Evolutionary conservation across 2,329 filamentous ascomycete species (phyloP).

Genomic region (Alternaria panax): DNA sequence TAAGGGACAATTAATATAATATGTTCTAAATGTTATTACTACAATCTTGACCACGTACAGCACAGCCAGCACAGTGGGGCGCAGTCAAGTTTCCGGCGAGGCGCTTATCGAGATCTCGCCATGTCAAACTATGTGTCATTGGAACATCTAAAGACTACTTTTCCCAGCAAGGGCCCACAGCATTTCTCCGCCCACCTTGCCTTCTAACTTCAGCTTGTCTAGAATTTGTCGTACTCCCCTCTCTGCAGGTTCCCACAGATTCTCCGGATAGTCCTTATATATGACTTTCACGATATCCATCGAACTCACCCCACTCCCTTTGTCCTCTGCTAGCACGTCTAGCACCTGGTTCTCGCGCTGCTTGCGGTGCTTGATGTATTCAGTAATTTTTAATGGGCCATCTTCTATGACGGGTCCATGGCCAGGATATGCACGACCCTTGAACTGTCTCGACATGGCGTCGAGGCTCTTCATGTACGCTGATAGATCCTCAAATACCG

Average conservation of each 20-base stretch:
- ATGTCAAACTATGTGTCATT: slow-evolving; percentile 1
- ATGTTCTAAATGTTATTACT: accelerated
- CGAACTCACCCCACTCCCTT: slow-evolving; percentile 64
- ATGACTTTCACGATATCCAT: slow-evolving; percentile 89
- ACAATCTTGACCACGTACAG: too few species aligned
- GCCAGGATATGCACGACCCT: slow-evolving; percentile 80
- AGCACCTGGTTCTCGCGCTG: slow-evolving; percentile 69
- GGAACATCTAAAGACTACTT: slow-evolving; percentile 36
- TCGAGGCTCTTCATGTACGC: slow-evolving; percentile 73
- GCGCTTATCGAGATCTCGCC: neutral
- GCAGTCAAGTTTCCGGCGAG: neutral
- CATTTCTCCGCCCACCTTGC: slow-evolving; percentile 61
- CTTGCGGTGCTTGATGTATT: slow-evolving; percentile 84
- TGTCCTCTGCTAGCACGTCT: slow-evolving; percentile 45
- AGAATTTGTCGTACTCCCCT: slow-evolving; percentile 80
- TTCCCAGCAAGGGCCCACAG: slow-evolving; percentile 48
- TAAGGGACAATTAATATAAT: neutral
- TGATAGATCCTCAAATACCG: slow-evolving; percentile 80
- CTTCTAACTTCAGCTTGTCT: slow-evolving; percentile 77
- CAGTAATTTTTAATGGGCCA: slow-evolving; percentile 72
- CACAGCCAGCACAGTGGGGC: neutral
- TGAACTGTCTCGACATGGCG: slow-evolving; percentile 71
- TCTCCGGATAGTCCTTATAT: slow-evolving; percentile 79
- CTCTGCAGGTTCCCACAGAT: slow-evolving; percentile 77
- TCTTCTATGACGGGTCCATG: slow-evolving; percentile 83